A percentile compares a stretch with the other conserved stretches of the same genome.
Conservation (phyloP, 2,329 filamentous ascomycete species). For the Blastomyces emzantsi region DNA sequence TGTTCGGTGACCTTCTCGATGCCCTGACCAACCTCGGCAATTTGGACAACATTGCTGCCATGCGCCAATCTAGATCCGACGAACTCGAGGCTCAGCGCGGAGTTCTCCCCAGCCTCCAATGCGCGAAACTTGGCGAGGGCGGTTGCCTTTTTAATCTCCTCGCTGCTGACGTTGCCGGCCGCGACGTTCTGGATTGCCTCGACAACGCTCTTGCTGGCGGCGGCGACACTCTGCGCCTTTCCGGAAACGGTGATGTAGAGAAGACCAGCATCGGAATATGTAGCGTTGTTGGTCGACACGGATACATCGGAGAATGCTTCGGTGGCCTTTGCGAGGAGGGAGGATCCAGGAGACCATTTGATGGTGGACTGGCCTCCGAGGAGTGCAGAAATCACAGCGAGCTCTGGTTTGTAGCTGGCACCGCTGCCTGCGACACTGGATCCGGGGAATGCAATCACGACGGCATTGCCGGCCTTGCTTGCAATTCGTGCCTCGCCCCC, state of each 20-base stretch:
- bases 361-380: slow-evolving; percentile 84
- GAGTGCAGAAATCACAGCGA: slow-evolving; percentile 75
- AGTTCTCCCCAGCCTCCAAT: slow-evolving; percentile 70
- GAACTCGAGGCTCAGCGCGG: slow-evolving; percentile 66
- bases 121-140: slow-evolving; percentile 90
- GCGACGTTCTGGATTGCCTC: slow-evolving; percentile 75
- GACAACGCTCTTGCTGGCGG: slow-evolving; percentile 66
- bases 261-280: slow-evolving; percentile 92
- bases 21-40: slow-evolving; percentile 67
- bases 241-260: slow-evolving; percentile 75
- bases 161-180: slow-evolving; percentile 64
- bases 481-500: slow-evolving; percentile 89
- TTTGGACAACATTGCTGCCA: slow-evolving; percentile 72
- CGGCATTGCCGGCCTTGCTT: slow-evolving; percentile 65
- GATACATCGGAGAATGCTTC: slow-evolving; percentile 56
- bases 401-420: slow-evolving; percentile 76
- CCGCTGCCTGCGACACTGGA: slow-evolving; percentile 62
- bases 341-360: slow-evolving; percentile 95
- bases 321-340: slow-evolving; percentile 72
- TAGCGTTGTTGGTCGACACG: slow-evolving; percentile 64
- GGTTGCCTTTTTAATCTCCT: slow-evolving; percentile 85
- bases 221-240: slow-evolving; percentile 60
- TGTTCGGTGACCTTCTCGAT: slow-evolving; percentile 75
- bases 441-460: slow-evolving; percentile 89
- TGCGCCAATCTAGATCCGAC: slow-evolving; percentile 79